These are phyloP conservation scores for Ailanthus altissimus DNA, from an alignment of 345 rosid species.

Conservation along the genomic window DNA sequence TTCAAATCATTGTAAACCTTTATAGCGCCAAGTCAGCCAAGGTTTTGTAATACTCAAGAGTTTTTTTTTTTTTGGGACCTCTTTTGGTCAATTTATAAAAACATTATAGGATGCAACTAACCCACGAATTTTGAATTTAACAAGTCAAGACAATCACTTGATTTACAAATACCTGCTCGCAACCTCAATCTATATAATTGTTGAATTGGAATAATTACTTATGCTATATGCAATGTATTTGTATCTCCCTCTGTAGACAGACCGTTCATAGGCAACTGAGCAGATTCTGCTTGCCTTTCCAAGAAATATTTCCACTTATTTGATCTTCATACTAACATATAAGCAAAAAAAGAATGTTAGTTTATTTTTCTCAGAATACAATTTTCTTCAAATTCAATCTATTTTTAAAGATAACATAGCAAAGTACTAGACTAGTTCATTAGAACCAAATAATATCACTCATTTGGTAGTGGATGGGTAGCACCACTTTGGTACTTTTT, in stretches of 20 bases:
- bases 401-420: conserved; percentile 11
- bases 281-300: conserved; percentile 62
- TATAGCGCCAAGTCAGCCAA: background rate
- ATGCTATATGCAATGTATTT: conserved; percentile 31
- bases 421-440: no score
- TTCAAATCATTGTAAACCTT: background rate
- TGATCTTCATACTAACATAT: conserved; percentile 60
- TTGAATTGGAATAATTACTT: no score
- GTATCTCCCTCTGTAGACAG: conserved; percentile 40
- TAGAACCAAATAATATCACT: no score
- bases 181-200: no score
- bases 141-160: no score
- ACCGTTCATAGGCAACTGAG: conserved; percentile 45
- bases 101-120: background rate
- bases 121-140: no score
- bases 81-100: background rate
- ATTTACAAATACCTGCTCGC: no score
- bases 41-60: background rate
- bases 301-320: conserved; percentile 89
- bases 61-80: no score
- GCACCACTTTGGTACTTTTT: background rate
- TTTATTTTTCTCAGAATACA: background rate
- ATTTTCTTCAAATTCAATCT: conserved; percentile 13
- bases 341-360: conserved; percentile 13
- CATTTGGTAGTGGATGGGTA: no score